phyloP scores from a whole-genome alignment of 108 stramenopile genomes.

The Fragilariopsis cylindrus region DNA sequence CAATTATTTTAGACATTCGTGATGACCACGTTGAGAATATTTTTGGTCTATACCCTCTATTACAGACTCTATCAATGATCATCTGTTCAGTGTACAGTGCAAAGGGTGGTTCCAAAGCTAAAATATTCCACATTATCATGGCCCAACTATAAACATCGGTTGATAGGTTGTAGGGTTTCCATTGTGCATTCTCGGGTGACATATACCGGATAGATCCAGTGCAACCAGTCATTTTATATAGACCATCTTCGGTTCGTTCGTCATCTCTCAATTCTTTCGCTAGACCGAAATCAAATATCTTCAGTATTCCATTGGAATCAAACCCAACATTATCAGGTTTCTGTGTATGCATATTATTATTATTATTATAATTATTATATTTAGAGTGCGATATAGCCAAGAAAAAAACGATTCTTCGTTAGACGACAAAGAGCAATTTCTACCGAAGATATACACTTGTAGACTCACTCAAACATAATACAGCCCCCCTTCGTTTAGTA shows the following conservation, averaged over 20 bases:
- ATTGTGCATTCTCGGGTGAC: conserved; percentile 74
- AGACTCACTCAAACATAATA: neutral
- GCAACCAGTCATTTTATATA: conserved; percentile 66
- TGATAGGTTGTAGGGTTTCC: conserved; percentile 61
- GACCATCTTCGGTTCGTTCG: conserved; percentile 31
- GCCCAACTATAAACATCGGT: conserved; percentile 76
- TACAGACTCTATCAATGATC: conserved; percentile 55
- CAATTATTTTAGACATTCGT: conserved; percentile 52
- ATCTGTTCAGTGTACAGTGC: conserved; percentile 45
- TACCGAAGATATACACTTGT: no score
- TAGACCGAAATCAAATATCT: conserved; percentile 73
- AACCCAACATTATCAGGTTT: conserved; percentile 67
- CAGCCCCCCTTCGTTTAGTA: no score
- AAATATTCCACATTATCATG: conserved; percentile 72
- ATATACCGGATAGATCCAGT: conserved; percentile 64
- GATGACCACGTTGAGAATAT: conserved; percentile 66
- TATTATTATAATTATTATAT: no score
- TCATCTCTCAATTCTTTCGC: conserved; percentile 59
- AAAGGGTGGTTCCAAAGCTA: conserved; percentile 73
- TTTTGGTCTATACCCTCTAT: conserved; percentile 54
- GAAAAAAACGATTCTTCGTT: no score
- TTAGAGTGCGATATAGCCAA: no score
- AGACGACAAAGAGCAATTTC: no score
- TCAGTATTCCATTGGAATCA: conserved; percentile 28
- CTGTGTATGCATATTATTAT: neutral